These are phyloP conservation scores for Hypomontagnella submonticulosa DNA, from an alignment of 495 filamentous ascomycete genomes.

Conservation along the genomic window DNA sequence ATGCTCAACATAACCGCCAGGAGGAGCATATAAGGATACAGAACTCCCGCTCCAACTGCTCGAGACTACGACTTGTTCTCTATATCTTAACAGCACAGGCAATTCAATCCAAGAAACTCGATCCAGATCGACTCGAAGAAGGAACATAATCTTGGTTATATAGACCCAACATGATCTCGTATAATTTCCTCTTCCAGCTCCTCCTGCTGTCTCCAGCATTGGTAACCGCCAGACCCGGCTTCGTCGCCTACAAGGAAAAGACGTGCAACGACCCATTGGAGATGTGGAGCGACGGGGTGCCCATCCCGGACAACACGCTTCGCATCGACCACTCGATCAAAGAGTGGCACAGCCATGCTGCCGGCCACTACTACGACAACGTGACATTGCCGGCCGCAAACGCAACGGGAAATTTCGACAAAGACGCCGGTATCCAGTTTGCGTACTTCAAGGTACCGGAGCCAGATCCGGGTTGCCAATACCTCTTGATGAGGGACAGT, in stretches of 20 bases:
- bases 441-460: slow-evolving; percentile 33
- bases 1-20: not conserved
- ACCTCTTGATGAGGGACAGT: slow-evolving; percentile 34
- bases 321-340: slow-evolving; percentile 19
- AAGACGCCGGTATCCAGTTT: slow-evolving; percentile 22
- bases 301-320: slow-evolving; percentile 16
- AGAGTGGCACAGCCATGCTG: slow-evolving; percentile 20
- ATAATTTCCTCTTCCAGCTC: slow-evolving; percentile 2
- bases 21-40: slow-evolving; percentile 24
- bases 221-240: slow-evolving; percentile 10
- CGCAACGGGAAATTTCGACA: slow-evolving; percentile 10
- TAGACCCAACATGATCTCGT: slow-evolving; percentile 7
- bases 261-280: slow-evolving; percentile 24
- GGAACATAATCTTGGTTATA: not conserved
- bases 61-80: not conserved
- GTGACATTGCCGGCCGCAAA: slow-evolving; percentile 32
- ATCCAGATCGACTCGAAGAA: not conserved
- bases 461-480: slow-evolving; percentile 30
- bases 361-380: slow-evolving; percentile 32
- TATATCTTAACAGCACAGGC: not conserved
- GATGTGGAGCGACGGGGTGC: slow-evolving; percentile 24
- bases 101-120: not conserved
- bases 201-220: slow-evolving; percentile 23
- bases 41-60: slow-evolving; percentile 5
- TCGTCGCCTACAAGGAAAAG: slow-evolving; percentile 24